phyloP scores from a whole-genome alignment of 75 land plant species.

The Picea sitchensis region DNA sequence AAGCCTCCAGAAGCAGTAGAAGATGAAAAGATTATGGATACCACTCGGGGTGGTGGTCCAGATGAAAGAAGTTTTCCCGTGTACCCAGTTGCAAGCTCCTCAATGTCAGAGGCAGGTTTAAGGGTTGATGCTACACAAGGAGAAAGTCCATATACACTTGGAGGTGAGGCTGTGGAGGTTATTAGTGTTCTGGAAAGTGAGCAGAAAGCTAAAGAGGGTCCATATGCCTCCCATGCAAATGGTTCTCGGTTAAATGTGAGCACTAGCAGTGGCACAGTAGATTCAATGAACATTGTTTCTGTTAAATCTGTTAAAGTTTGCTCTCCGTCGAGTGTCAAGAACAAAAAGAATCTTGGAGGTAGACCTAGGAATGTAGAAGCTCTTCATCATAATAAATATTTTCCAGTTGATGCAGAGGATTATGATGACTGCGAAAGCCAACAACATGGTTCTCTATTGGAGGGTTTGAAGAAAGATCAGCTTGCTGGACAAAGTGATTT shows the following conservation, averaged over 20 bases:
- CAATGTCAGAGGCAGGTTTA: slow-evolving; percentile 56
- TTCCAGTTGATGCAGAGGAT: background rate
- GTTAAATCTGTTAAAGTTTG: slow-evolving; percentile 19
- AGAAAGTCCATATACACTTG: background rate
- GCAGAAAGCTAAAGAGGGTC: slow-evolving; percentile 23
- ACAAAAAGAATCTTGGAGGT: slow-evolving; percentile 11
- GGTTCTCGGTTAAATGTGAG: slow-evolving; percentile 49
- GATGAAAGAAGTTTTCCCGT: slow-evolving; percentile 24
- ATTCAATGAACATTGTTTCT: slow-evolving; percentile 33
- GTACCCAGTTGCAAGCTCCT: slow-evolving; percentile 30
- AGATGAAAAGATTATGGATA: slow-evolving; percentile 22
- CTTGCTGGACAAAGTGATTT: background rate
- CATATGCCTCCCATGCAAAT: slow-evolving; percentile 26
- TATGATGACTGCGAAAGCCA: background rate
- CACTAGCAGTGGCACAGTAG: slow-evolving; percentile 66
- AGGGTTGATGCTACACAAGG: slow-evolving; percentile 9
- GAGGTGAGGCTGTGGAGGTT: background rate
- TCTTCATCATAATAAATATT: background rate
- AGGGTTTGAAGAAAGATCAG: background rate
- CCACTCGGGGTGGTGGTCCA: slow-evolving; percentile 19
- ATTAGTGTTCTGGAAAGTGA: background rate
- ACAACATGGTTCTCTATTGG: slow-evolving; percentile 1
- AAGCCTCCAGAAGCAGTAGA: slow-evolving; percentile 44
- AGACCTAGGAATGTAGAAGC: slow-evolving; percentile 17
- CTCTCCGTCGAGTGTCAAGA: slow-evolving; percentile 13